Base-by-base conservation (phyloP, 768 basidiomycete species). In the Tricholoma terreum region DNA sequence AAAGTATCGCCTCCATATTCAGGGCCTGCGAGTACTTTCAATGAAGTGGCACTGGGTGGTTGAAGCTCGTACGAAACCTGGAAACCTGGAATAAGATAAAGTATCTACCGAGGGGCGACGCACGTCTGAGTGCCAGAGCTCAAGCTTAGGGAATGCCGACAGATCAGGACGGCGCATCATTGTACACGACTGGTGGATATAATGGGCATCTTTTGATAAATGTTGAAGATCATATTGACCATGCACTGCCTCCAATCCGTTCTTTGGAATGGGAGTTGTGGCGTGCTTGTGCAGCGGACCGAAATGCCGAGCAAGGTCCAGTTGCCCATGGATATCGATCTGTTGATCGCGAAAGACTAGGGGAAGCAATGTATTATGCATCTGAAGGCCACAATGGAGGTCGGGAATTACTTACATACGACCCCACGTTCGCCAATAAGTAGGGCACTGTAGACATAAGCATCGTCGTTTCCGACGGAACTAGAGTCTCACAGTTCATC, bases 121-220 rank as follows among this genome's bases (percentile, higher is more conserved):
- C 57, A 89, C 89, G 69, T 94, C 92, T 2, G 86, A 84, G 71
- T 92, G 90, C 85, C 87, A 92, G 17, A 93, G 78, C 61, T 92
- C 91, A 12, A 85, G 61, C 67, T 87, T 86, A 11, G 87, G 81
- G 66, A 88, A 92, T 6, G 87, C 80, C 31, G 79, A 71, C 4
- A 82, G 65, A 62, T 89, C 84, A 85, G 85, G 50, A 77, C 9
- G 81, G 82, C 21, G 79, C 73, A 68, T 88, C 85, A 58, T 83
- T 87, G 70, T 87, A 91, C 14, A 89, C 87, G 46, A 89, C 88
- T 87, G 63, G 54, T 30, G 10, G 27, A 58, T 50, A 43, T 35
- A 42, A 51, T 55, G 19, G 55, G 30, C 30, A n/a, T 31, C 5
- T 51, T 55, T 51, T 55, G 60, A 52, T 61, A 53, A 53, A 22